A percentile compares a stretch with the other conserved stretches of the same genome.
Conservation (phyloP, 805 yeast species). For the Wickerhamiella dianesei region DNA sequence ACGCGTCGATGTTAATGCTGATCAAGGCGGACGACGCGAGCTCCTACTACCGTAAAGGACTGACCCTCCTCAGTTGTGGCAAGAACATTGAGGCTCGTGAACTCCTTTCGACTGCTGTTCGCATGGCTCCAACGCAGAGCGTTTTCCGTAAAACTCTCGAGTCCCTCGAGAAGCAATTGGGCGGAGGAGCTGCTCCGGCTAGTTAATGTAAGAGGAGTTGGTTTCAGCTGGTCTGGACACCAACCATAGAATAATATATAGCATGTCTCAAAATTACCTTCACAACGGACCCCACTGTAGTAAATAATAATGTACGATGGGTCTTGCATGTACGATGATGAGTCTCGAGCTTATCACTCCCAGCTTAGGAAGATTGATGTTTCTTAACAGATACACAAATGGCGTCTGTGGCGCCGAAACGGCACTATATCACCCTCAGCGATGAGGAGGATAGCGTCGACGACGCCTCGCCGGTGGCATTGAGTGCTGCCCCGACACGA, state of each 20-base stretch:
- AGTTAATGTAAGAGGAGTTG: too few species aligned
- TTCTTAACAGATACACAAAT: too few species aligned
- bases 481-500: background rate
- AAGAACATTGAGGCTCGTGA: conserved; percentile 20
- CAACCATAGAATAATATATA: too few species aligned
- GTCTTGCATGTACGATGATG: too few species aligned
- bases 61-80: conserved; percentile 18
- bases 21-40: conserved; percentile 24
- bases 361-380: background rate
- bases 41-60: conserved; percentile 26
- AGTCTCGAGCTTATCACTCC: too few species aligned
- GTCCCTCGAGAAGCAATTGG: conserved; percentile 5
- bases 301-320: too few species aligned
- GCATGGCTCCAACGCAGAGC: conserved; percentile 16
- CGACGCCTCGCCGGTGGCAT: background rate
- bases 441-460: background rate
- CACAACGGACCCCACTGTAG: too few species aligned
- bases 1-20: conserved; percentile 25
- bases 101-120: conserved; percentile 17
- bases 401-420: background rate
- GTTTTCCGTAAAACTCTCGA: conserved; percentile 15
- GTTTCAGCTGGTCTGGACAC: background rate
- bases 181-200: background rate
- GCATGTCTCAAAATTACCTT: too few species aligned
- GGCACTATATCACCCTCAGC: background rate